These are phyloP conservation scores for Trichoderma hamatum DNA, from an alignment of 2,329 filamentous ascomycete species.

Conservation along the genomic window DNA sequence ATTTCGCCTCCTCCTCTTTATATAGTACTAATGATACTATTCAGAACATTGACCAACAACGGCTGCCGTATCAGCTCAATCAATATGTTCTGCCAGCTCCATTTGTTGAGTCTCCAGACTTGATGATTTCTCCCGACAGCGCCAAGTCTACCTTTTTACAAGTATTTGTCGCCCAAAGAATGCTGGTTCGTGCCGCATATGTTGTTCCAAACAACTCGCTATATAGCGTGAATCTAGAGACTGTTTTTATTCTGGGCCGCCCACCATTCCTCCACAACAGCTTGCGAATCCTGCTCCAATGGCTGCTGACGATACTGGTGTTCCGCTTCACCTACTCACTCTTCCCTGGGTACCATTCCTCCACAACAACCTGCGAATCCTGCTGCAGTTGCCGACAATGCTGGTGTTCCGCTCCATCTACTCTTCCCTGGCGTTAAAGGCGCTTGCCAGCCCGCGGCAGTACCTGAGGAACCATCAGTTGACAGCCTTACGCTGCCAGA, in stretches of 20 bases:
- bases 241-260: slow-evolving; percentile 64
- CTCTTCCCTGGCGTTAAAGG: not conserved
- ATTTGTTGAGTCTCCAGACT: slow-evolving; percentile 43
- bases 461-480: not conserved
- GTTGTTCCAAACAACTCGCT: slow-evolving; percentile 54
- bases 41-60: too few species aligned
- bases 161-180: slow-evolving; percentile 65
- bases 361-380: too few species aligned
- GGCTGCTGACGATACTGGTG: not conserved
- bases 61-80: slow-evolving; percentile 64
- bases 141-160: slow-evolving; percentile 55
- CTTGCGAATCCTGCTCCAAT: slow-evolving; percentile 21
- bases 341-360: too few species aligned
- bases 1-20: too few species aligned
- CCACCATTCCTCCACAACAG: slow-evolving; percentile 37
- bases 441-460: not conserved
- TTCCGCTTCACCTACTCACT: too few species aligned
- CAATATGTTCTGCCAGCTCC: slow-evolving; percentile 65
- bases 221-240: slow-evolving; percentile 62
- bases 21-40: too few species aligned
- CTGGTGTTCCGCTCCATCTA: too few species aligned
- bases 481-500: slow-evolving; percentile 31
- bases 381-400: too few species aligned
- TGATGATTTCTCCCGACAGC: slow-evolving; percentile 38
- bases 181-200: slow-evolving; percentile 68